Conservation (phyloP, 352 stramenopile species). For the Thalassiosira livingstoniorum region DNA sequence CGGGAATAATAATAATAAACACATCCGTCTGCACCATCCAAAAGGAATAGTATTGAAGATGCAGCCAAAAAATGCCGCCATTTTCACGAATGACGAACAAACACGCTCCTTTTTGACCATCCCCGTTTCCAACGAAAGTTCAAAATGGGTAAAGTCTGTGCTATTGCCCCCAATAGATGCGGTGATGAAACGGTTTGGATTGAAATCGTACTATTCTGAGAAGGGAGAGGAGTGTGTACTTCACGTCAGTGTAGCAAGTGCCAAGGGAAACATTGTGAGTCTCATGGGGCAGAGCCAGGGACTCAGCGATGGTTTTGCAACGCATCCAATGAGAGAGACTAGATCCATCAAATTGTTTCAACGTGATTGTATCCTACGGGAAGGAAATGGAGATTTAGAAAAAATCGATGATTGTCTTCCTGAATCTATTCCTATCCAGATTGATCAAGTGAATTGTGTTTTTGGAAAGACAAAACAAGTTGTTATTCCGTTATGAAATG, state of each 20-base stretch:
- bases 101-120: conserved; percentile 53
- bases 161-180: conserved; percentile 47
- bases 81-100: conserved; percentile 45
- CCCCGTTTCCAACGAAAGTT: conserved; percentile 29
- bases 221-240: conserved; percentile 33
- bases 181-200: conserved; percentile 39
- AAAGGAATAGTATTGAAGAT: conserved; percentile 33
- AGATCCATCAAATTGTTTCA: conserved; percentile 32
- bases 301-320: background rate
- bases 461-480: conserved; percentile 40
- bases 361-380: background rate
- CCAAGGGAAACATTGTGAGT: conserved; percentile 43
- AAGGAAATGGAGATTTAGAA: background rate
- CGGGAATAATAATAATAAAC: background rate
- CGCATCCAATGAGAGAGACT: background rate
- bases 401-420: conserved; percentile 9
- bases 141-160: conserved; percentile 37
- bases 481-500: background rate
- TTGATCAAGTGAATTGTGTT: conserved; percentile 35
- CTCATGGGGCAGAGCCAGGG: background rate
- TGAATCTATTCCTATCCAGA: conserved; percentile 27
- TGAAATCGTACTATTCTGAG: conserved; percentile 29
- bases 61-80: conserved; percentile 25
- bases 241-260: conserved; percentile 55
- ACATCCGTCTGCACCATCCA: background rate